Evolutionary conservation across 2,329 filamentous ascomycete species (phyloP), one percentile per base, ranked within the genome.

Genomic region (Orbilia blumenaviensis): DNA sequence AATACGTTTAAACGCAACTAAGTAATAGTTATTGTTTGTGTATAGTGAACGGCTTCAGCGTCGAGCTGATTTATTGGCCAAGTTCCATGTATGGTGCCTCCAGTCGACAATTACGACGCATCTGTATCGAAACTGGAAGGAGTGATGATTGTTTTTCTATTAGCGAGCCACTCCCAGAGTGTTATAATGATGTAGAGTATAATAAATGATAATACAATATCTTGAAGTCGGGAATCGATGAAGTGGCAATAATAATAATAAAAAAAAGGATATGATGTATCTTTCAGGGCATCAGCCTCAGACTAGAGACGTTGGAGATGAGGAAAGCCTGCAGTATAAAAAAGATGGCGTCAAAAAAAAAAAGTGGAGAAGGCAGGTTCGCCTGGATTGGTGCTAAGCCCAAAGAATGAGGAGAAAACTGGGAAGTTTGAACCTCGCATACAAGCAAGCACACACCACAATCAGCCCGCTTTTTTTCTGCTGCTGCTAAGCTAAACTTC

Each of bases 401-500:
- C 60, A 64, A 63, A 64, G 67, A 64, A 72, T 66, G 67, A 72
- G 67, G 67, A 72, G 67, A 66, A 56, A 72, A 62, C 66, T 67
- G 63, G 63, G 63, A 67, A 67, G 63, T 67, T 46, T 67, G 63
- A 67, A 67, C 63, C 63, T 67, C 63, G 63, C 63, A 67, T 56
- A 58, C 48, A 67, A 60, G 29, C 64, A 68, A n/a, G n/a, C 64
- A 66, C 62, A 68, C 64, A 68, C 64, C 64, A 68, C 64, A 68
- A 68, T 68, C 64, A 68, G 64, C 64, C 64, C 52, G 64, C 52
- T 32, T 61, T n/a, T n/a, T n/a, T n/a, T 61, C 52, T 68, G 14
- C 18, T 50, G 48, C 64, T n/a, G n/a, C n/a, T n/a, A n/a, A n/a
- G n/a, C 56, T 61, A 29, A 25, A 34, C 41, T 64, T 64, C 61